Percentiles rank a stretch among this genome's conserved stretches.
Conservation (phyloP, 2,329 filamentous ascomycete genomes). For the Sclerotinia subarctica region DNA sequence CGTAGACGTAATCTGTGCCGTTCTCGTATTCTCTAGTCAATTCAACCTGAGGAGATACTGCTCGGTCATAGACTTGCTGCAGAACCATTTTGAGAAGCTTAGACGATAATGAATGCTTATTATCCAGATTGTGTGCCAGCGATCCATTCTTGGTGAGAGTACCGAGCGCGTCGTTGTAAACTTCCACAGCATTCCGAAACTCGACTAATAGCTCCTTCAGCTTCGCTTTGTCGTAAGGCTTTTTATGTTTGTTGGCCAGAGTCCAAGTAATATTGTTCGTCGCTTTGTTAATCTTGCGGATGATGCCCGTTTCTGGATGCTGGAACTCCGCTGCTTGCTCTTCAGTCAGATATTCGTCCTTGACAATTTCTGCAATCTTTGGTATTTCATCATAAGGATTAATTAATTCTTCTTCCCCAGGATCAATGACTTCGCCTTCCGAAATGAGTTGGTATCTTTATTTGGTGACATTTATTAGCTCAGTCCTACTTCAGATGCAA, state of each 20-base stretch:
- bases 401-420: slow-evolving; percentile 73
- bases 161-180: slow-evolving; percentile 73
- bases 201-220: slow-evolving; percentile 56
- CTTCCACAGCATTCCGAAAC: slow-evolving; percentile 68
- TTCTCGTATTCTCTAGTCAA: slow-evolving; percentile 81
- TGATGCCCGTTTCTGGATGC: slow-evolving; percentile 69
- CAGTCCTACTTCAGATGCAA: not conserved
- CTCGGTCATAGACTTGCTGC: slow-evolving; percentile 85
- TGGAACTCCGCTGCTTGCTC: slow-evolving; percentile 65
- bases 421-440: slow-evolving; percentile 76
- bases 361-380: slow-evolving; percentile 65
- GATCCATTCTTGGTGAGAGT: slow-evolving; percentile 65
- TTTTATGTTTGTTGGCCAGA: slow-evolving; percentile 44
- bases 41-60: slow-evolving; percentile 85
- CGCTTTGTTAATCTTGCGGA: slow-evolving; percentile 73
- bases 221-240: slow-evolving; percentile 56
- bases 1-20: slow-evolving; percentile 91
- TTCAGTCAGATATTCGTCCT: slow-evolving; percentile 73
- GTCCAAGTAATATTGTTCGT: slow-evolving; percentile 25
- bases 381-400: slow-evolving; percentile 73
- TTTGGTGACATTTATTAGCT: slow-evolving; percentile 5
- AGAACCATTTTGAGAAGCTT: slow-evolving; percentile 77
- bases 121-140: slow-evolving; percentile 68
- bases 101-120: slow-evolving; percentile 65
- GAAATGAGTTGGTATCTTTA: slow-evolving; percentile 69